A percentile compares a stretch with the other conserved stretches of the same genome.
Conservation (phyloP, 2,329 filamentous ascomycete species). For the Cordyceps cicadae region DNA sequence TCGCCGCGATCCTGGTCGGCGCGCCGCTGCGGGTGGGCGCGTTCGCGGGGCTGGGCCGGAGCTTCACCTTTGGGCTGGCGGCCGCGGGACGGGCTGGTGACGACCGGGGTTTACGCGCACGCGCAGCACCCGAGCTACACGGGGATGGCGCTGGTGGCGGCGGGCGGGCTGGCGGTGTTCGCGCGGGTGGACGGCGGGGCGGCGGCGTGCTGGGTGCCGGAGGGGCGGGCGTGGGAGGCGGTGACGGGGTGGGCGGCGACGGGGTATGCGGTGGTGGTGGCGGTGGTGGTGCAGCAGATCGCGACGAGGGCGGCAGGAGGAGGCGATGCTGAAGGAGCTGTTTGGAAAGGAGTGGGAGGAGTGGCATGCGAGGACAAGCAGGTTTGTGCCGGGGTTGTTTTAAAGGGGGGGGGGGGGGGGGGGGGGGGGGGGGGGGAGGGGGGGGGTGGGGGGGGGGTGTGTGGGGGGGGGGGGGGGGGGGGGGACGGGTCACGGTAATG, state of each 20-base stretch:
- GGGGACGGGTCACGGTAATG: no score
- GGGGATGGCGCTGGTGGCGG: constrained; percentile 29
- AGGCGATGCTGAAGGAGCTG: constrained; percentile 9
- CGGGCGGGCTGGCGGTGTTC: constrained; percentile 25
- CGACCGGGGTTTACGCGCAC: constrained; percentile 38
- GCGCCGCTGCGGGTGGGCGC: constrained; percentile 27
- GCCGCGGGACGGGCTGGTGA: constrained; percentile 35
- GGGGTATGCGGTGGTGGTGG: background rate
- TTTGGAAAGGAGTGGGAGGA: constrained; percentile 10
- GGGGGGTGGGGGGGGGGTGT: no score
- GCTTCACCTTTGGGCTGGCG: constrained; percentile 46
- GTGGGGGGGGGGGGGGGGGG: no score
- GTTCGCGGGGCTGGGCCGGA: constrained; percentile 36
- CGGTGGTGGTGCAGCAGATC: background rate
- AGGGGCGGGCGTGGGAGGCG: background rate
- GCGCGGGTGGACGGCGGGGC: constrained; percentile 17
- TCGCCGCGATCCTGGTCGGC: constrained; percentile 19
- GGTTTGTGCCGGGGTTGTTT: constrained; percentile 1
- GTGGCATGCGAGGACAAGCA: constrained; percentile 2
- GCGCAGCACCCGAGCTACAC: constrained; percentile 47
- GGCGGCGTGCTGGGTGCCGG: background rate
- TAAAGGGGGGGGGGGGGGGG: background rate
- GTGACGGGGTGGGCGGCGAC: background rate
- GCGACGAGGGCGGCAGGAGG: background rate
- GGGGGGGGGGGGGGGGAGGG: background rate